Base-by-base conservation (phyloP, 2,329 filamentous ascomycete species). In the Leptographium galeiforme region DNA sequence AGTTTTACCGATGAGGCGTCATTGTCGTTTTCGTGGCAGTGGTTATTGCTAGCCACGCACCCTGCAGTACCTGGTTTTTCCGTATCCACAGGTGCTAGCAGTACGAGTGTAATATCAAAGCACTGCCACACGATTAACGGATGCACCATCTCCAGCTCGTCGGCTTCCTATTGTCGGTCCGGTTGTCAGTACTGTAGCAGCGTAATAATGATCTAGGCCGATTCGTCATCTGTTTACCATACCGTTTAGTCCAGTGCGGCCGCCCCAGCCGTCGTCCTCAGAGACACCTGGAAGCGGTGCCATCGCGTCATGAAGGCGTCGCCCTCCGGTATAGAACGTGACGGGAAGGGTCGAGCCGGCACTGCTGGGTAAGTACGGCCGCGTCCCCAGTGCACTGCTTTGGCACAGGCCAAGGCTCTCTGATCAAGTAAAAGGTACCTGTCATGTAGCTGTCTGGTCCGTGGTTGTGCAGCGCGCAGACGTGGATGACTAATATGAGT, bases 71-170 rank as follows among this genome's bases (percentile, higher is more conserved):
- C 16, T 34, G 40, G 44, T 41, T 46, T 34, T n/a, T 40, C n/a
- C 36, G 19, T 19, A 52, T 34, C 11, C 50, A 33, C 6, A n/a
- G 44, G 43, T 52, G 34, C 16, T n/a, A 52, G 44, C 18, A 52
- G 50, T 11, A 52, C 44, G 2, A 52, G 19, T 19, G 50, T 33
- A 12, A 52, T 40, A 34, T 40, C 44, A 14, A 47, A 40, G 14
- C 44, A 33, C 44, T 52, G 50, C 50, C 50, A 52, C 33, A n/a
- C n/a, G 34, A 52, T 34, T 33, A 34, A 52, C 8, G 50, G 50
- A 13, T 52, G n/a, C 11, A 32, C 32, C 10, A 16, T 16, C 18
- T 46, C 43, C 13, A 47, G 43, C 40, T 34, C 14, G 43, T 40
- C 44, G 14, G 10, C 25, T 16, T 13, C 18, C 13, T 25, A 1